Evolutionary conservation across 1,284 basidiomycete species (phyloP).

Genomic region (Ustilago sp.): DNA sequence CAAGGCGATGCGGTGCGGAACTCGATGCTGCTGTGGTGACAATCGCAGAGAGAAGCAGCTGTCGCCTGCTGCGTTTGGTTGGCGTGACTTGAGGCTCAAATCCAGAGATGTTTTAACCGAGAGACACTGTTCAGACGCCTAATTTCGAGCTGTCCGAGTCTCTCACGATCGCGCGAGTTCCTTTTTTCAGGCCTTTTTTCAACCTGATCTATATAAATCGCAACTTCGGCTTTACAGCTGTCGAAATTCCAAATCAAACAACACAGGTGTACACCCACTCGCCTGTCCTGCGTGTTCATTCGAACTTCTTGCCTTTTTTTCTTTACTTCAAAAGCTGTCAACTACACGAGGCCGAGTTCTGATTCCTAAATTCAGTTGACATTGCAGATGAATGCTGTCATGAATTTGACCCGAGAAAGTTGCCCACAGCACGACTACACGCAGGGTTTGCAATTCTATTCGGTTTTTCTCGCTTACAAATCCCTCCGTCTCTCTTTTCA

Average conservation of each 20-base stretch:
- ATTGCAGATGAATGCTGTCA: conserved; percentile 14
- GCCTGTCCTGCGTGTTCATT: conserved; percentile 1
- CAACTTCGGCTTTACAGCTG: neutral
- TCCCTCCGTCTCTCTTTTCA: neutral
- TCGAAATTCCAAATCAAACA: neutral
- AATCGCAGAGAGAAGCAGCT: neutral
- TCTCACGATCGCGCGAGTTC: neutral
- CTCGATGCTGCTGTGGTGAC: neutral
- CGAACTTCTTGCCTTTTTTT: neutral
- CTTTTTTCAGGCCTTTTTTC: neutral
- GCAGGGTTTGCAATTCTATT: neutral
- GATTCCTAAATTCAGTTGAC: conserved; percentile 9
- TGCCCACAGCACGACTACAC: neutral
- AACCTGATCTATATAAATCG: too few relatives aligned
- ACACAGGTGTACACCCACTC: conserved; percentile 4
- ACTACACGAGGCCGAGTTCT: neutral
- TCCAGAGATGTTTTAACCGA: neutral
- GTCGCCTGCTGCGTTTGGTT: conserved; percentile 1
- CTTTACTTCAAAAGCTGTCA: neutral
- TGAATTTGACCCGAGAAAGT: conserved; percentile 1
- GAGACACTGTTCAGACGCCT: neutral
- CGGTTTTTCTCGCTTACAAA: neutral
- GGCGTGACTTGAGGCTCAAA: conserved; percentile 2
- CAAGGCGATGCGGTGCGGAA: neutral
- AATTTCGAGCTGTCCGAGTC: neutral